phyloP scores from a whole-genome alignment of 805 yeast species.

The Saccharomycopsis selenospora region DNA sequence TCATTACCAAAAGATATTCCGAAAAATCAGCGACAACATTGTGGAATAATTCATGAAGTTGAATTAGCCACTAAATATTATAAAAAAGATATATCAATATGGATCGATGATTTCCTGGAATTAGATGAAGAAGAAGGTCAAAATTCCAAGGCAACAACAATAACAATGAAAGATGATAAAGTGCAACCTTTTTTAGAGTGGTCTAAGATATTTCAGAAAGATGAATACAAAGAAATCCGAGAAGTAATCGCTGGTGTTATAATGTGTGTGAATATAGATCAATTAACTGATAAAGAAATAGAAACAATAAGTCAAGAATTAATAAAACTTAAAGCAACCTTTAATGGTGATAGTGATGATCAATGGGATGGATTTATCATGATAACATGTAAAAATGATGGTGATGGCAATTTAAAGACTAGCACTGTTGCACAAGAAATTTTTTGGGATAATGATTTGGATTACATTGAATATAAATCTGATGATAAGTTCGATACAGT shows the following conservation, averaged over 20 bases:
- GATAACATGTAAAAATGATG: slow-evolving; percentile 4
- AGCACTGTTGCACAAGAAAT: slow-evolving; percentile 7
- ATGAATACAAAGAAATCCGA: slow-evolving; percentile 54
- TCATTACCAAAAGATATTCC: slow-evolving; percentile 6
- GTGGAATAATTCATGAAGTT: slow-evolving; percentile 18
- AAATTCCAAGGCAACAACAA: slow-evolving; percentile 7
- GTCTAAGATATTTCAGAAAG: slow-evolving; percentile 61
- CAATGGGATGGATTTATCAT: slow-evolving; percentile 18
- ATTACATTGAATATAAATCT: slow-evolving; percentile 9
- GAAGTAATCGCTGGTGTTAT: slow-evolving; percentile 80
- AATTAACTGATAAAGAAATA: slow-evolving; percentile 45
- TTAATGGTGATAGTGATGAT: slow-evolving; percentile 23
- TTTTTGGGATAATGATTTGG: slow-evolving; percentile 18
- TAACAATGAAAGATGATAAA: too few species aligned
- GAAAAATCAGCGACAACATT: slow-evolving; percentile 4
- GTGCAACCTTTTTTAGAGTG: slow-evolving; percentile 9
- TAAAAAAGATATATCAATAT: slow-evolving; percentile 15
- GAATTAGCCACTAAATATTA: slow-evolving; percentile 18
- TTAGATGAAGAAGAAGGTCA: slow-evolving; percentile 25
- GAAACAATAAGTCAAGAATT: slow-evolving; percentile 34
- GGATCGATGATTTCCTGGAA: slow-evolving; percentile 19
- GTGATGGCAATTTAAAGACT: neutral
- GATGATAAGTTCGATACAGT: neutral
- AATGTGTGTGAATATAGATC: slow-evolving; percentile 44
- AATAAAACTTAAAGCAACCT: slow-evolving; percentile 26